phyloP scores from a whole-genome alignment of 305 asterid species.

The Fraxinus greggii region DNA sequence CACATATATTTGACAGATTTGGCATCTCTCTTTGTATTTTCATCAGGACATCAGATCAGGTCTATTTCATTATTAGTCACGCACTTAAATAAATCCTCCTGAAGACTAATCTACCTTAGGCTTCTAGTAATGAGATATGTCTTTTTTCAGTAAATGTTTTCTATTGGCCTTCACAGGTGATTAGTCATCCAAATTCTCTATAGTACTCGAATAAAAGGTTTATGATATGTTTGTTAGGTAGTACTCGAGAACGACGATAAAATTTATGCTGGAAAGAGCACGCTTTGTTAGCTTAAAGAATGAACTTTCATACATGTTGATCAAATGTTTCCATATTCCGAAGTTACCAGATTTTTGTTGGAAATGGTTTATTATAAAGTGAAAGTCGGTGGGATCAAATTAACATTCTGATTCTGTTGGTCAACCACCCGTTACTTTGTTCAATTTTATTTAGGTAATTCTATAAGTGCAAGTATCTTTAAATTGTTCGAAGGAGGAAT shows the following conservation, averaged over 20 bases:
- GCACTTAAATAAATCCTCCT: neutral
- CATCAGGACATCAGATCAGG: neutral
- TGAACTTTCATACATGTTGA: neutral
- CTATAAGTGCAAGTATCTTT: too few relatives aligned
- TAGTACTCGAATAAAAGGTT: neutral
- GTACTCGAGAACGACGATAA: neutral
- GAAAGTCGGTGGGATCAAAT: too few relatives aligned
- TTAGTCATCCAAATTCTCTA: neutral
- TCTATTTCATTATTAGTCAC: slow-evolving; percentile 6
- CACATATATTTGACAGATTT: slow-evolving; percentile 31
- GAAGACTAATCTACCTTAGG: slow-evolving; percentile 8
- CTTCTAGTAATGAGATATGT: slow-evolving; percentile 21
- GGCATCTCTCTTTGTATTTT: slow-evolving; percentile 24
- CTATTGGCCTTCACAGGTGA: neutral
- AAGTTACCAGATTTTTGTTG: neutral
- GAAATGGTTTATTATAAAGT: too few relatives aligned
- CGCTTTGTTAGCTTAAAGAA: neutral
- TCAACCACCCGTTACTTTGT: too few relatives aligned
- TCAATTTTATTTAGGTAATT: too few relatives aligned
- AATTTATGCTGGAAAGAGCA: neutral
- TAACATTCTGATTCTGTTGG: too few relatives aligned
- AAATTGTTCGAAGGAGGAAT: too few relatives aligned
- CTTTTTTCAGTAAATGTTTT: slow-evolving; percentile 6
- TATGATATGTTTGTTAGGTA: neutral
- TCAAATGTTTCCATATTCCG: neutral